Evolutionary conservation across 2,329 filamentous ascomycete species (phyloP).

Genomic region (Claviceps purpurea): DNA sequence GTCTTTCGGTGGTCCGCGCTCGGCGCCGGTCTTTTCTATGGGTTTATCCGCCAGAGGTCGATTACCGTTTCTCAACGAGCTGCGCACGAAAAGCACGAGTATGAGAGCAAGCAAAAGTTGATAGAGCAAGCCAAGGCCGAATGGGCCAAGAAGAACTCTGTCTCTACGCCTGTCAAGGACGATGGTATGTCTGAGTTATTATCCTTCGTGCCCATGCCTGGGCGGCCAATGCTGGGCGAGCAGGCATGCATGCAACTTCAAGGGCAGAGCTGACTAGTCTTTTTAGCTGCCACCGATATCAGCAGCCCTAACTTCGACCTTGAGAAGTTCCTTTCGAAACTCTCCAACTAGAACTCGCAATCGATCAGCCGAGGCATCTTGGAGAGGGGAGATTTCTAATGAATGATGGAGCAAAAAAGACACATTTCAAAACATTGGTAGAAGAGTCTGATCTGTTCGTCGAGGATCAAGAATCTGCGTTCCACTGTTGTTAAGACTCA

Average conservation of each 20-base stretch:
- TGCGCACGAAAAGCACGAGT: conserved; percentile 64
- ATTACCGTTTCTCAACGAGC: conserved; percentile 60
- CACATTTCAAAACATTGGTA: neutral
- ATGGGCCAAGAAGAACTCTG: conserved; percentile 64
- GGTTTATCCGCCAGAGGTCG: conserved; percentile 80
- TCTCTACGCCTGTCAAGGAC: conserved; percentile 21
- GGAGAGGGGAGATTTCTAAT: neutral
- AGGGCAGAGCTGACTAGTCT: conserved; percentile 1
- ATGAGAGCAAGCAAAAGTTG: conserved; percentile 78
- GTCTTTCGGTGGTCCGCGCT: conserved; percentile 96
- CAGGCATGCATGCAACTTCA: neutral
- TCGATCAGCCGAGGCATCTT: neutral
- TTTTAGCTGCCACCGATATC: conserved; percentile 41
- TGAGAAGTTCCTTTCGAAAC: conserved; percentile 63
- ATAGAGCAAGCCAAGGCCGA: conserved; percentile 89
- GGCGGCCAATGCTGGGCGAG: neutral
- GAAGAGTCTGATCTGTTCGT: neutral
- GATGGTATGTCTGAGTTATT: conserved; percentile 16
- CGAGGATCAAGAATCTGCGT: conserved; percentile 2
- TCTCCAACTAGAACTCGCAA: conserved; percentile 41
- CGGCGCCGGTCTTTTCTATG: conserved; percentile 84
- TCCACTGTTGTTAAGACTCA: conserved; percentile 1
- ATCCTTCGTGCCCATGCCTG: neutral
- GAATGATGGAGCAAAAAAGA: neutral
- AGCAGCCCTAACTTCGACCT: conserved; percentile 86